These are phyloP conservation scores for Pholiota adiposa DNA, from an alignment of 1,284 basidiomycete genomes.

Conservation along the genomic window DNA sequence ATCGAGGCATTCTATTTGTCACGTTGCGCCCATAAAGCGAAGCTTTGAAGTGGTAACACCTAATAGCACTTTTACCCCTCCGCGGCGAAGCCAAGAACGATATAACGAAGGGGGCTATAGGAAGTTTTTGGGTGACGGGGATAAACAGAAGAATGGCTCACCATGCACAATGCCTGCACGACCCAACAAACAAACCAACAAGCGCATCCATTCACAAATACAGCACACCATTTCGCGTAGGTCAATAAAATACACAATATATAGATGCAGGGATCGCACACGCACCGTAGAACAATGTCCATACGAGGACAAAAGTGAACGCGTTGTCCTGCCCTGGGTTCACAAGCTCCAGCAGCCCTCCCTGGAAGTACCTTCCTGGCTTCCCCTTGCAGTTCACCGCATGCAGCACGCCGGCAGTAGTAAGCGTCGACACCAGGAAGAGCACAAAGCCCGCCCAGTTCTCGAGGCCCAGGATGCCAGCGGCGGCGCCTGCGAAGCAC, in stretches of 20 bases:
- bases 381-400: conserved; percentile 71
- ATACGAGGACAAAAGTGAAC: conserved; percentile 85
- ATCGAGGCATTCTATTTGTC: not conserved
- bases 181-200: not conserved
- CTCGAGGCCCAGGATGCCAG: conserved; percentile 85
- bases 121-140: not conserved
- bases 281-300: conserved; percentile 89
- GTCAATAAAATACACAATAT: not conserved
- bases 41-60: not conserved
- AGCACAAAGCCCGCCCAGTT: conserved; percentile 83
- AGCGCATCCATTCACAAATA: not conserved
- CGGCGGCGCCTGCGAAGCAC: conserved; percentile 83
- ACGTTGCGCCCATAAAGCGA: not conserved
- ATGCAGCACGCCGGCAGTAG: conserved; percentile 68
- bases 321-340: conserved; percentile 87
- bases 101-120: not conserved
- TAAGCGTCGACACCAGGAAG: conserved; percentile 69
- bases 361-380: conserved; percentile 61
- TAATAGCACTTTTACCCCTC: not conserved
- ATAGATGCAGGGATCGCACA: not conserved
- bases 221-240: not conserved
- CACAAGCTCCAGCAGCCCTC: conserved; percentile 66
- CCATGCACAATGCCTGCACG: conserved; percentile 39
- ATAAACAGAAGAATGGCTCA: conserved; percentile 24
- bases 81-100: not conserved